Evolutionary conservation across 2,329 filamentous ascomycete genomes (phyloP).

Genomic region (Exophiala alcalophila): DNA sequence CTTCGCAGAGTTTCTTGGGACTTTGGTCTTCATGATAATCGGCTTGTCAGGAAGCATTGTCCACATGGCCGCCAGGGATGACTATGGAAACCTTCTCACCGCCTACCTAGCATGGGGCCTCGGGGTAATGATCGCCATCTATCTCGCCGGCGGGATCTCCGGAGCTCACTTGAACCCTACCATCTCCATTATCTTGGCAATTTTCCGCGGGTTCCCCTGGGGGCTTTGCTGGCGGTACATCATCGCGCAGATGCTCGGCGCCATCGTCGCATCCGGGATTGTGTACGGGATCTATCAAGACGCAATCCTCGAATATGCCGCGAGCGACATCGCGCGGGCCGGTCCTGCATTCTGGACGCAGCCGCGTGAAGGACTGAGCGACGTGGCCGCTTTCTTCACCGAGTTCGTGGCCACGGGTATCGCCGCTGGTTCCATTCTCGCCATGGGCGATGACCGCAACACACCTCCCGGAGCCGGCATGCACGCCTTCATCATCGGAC

Average conservation of each 20-base stretch:
- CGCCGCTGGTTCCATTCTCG: constrained; percentile 35
- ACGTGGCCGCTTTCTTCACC: constrained; percentile 38
- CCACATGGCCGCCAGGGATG: constrained; percentile 25
- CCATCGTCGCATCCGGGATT: constrained; percentile 36
- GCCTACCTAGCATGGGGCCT: constrained; percentile 33
- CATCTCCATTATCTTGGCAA: constrained; percentile 39
- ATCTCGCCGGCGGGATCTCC: constrained; percentile 46
- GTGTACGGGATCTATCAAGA: constrained; percentile 39
- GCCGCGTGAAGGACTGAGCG: constrained; percentile 32
- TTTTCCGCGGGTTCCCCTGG: constrained; percentile 38
- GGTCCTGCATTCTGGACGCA: constrained; percentile 33
- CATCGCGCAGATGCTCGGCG: constrained; percentile 37
- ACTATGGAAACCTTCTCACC: constrained; percentile 31
- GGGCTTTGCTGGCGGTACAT: constrained; percentile 33
- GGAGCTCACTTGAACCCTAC: constrained; percentile 51
- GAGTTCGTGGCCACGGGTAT: constrained; percentile 39
- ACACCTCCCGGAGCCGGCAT: constrained; percentile 45
- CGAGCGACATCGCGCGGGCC: constrained; percentile 23
- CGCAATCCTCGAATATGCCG: constrained; percentile 33
- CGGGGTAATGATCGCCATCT: constrained; percentile 42
- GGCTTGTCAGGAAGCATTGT: constrained; percentile 33
- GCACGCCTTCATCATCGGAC: constrained; percentile 45
- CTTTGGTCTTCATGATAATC: constrained; percentile 34
- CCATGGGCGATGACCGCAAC: constrained; percentile 44
- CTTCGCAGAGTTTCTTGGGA: constrained; percentile 32